phyloP scores from a whole-genome alignment of 257 asterid species.

The Capsicum rhomboideum region DNA sequence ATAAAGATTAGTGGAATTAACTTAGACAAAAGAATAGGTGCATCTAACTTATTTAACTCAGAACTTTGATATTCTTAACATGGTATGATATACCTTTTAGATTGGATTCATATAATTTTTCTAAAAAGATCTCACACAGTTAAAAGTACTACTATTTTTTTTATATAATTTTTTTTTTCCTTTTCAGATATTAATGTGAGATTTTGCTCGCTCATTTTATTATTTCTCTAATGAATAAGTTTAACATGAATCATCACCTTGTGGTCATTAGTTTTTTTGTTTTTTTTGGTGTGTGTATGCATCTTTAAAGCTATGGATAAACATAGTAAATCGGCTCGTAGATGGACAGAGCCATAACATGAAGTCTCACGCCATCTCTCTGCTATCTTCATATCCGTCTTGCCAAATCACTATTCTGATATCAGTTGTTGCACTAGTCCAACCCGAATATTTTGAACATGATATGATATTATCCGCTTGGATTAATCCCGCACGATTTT shows the following conservation, averaged over 20 bases:
- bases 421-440: background rate
- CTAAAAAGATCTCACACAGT: too few relatives aligned
- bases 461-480: background rate
- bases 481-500: fast-evolving
- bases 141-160: background rate
- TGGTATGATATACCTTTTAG: too few relatives aligned
- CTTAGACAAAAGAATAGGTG: too few relatives aligned
- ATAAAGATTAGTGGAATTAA: background rate
- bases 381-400: background rate
- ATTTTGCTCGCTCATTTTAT: background rate
- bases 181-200: background rate
- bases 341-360: background rate
- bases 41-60: background rate
- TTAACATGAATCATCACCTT: background rate
- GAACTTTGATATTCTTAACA: too few relatives aligned
- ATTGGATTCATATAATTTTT: too few relatives aligned
- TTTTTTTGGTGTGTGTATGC: background rate
- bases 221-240: background rate
- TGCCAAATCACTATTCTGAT: background rate
- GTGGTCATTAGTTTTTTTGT: background rate
- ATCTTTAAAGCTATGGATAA: background rate
- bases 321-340: too few relatives aligned
- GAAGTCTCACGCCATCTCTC: background rate
- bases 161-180: background rate
- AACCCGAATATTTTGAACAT: background rate